Evolutionary conservation across 2,329 filamentous ascomycete species (phyloP).

Genomic region (Pezicula radicicola): DNA sequence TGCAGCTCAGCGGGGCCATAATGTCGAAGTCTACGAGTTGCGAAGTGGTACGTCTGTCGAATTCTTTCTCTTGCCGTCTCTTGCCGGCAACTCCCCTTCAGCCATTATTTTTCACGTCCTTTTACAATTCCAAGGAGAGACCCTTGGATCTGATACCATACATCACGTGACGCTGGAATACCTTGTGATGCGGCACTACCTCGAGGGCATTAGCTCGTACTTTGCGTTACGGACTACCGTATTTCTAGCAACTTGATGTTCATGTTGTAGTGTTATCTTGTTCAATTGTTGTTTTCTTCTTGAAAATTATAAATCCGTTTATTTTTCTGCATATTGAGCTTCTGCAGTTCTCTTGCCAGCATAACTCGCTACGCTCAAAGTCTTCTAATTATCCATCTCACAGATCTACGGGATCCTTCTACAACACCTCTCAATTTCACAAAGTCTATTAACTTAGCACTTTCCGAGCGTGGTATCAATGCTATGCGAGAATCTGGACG

Average conservation of each 20-base stretch:
- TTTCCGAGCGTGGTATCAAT: conserved; percentile 92
- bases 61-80: not conserved
- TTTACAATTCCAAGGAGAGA: not conserved
- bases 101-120: not conserved
- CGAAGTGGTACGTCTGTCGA: conserved; percentile 65
- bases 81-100: not conserved
- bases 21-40: conserved; percentile 93
- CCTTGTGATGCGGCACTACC: too few relatives aligned
- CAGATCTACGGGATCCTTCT: conserved; percentile 81
- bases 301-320: not conserved
- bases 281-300: not conserved
- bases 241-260: too few relatives aligned
- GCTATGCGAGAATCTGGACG: conserved; percentile 72
- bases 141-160: too few relatives aligned
- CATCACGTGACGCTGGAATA: too few relatives aligned
- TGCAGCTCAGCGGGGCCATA: conserved; percentile 80
- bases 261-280: too few relatives aligned
- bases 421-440: conserved; percentile 91
- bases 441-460: conserved; percentile 95
- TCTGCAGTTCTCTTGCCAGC: not conserved
- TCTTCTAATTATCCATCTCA: not conserved
- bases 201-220: too few relatives aligned
- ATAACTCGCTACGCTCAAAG: not conserved
- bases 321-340: not conserved
- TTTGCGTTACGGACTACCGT: too few relatives aligned